Evolutionary conservation across 2,329 filamentous ascomycete species (phyloP).

Genomic region (Bipolaris cookei): DNA sequence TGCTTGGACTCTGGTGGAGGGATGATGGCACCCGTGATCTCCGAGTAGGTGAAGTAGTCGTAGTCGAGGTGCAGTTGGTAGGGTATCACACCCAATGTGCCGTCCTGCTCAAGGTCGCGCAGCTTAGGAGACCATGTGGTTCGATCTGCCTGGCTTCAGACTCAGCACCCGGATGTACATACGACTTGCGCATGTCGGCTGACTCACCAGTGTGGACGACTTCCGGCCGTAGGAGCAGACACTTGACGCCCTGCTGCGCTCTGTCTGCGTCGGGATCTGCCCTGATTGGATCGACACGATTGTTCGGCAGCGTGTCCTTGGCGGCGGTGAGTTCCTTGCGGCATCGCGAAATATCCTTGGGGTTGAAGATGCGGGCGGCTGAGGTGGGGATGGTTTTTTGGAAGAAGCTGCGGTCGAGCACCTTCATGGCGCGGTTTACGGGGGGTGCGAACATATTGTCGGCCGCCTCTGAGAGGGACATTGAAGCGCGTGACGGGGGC

Average conservation of each 20-base stretch:
- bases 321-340: conserved; percentile 70
- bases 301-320: conserved; percentile 69
- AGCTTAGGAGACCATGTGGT: conserved; percentile 79
- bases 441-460: conserved; percentile 75
- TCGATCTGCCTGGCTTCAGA: conserved; percentile 61
- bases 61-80: conserved; percentile 81
- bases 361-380: conserved; percentile 78
- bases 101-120: conserved; percentile 69
- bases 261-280: conserved; percentile 65
- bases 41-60: conserved; percentile 83
- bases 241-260: conserved; percentile 57
- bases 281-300: conserved; percentile 67
- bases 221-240: conserved; percentile 55
- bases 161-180: conserved; percentile 33
- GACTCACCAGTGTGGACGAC: conserved; percentile 48
- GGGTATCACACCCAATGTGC: conserved; percentile 73
- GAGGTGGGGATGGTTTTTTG: conserved; percentile 75
- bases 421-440: conserved; percentile 77
- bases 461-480: conserved; percentile 41
- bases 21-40: conserved; percentile 82
- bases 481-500: conserved; percentile 25
- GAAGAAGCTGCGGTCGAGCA: conserved; percentile 85
- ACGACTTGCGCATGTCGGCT: conserved; percentile 10
- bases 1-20: conserved; percentile 71
- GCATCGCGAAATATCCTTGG: conserved; percentile 74